phyloP scores from a whole-genome alignment of 2,329 filamentous ascomycete genomes.

The Scopulariopsis brevicaulis region DNA sequence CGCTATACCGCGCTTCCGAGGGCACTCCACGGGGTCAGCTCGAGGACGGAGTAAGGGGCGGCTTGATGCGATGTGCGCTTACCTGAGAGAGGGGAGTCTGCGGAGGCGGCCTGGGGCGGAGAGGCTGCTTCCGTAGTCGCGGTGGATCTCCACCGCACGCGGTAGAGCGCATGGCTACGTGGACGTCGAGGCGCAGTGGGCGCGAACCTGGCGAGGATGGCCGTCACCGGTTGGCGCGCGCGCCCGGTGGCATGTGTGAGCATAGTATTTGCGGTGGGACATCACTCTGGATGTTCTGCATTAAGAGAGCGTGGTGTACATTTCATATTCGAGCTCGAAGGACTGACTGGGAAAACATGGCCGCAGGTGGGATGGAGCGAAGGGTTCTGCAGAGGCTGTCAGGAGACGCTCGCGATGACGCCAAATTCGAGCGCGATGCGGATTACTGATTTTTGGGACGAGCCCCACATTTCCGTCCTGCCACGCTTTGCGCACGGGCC shows the following conservation, averaged over 20 bases:
- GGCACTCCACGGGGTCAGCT: constrained; percentile 21
- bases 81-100: constrained; percentile 23
- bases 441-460: neutral
- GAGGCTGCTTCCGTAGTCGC: constrained; percentile 2
- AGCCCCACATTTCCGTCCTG: neutral
- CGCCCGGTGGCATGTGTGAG: constrained; percentile 1
- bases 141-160: constrained; percentile 33
- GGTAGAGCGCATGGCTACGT: constrained; percentile 17
- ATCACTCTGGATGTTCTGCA: neutral
- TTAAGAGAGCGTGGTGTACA: neutral
- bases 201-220: neutral
- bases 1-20: constrained; percentile 65
- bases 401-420: neutral
- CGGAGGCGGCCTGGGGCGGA: neutral
- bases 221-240: neutral
- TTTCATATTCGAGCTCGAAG: neutral
- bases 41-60: neutral
- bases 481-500: neutral
- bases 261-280: constrained; percentile 1
- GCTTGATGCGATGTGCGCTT: constrained; percentile 11
- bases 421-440: neutral
- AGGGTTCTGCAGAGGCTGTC: neutral
- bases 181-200: neutral
- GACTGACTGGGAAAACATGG: neutral
- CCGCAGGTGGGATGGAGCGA: neutral